A percentile compares a stretch with the other conserved stretches of the same genome.
Evolutionary conservation across 148 eudicot genomes (phyloP).

Genomic region (Simmondsia chinensis): DNA sequence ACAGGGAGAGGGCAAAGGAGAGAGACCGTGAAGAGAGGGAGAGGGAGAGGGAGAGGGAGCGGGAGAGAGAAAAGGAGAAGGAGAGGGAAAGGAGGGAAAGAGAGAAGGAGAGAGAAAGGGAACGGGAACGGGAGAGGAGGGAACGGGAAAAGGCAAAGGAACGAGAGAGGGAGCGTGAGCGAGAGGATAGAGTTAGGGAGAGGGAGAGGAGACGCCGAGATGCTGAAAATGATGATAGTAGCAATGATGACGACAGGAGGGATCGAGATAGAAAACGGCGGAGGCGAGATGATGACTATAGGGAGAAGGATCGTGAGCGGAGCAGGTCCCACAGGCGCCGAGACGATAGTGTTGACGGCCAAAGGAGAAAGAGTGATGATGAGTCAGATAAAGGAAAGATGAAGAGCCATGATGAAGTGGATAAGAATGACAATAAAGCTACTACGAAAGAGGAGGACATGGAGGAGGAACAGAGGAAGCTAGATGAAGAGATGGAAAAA

Average conservation of each 20-base stretch:
- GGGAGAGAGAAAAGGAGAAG: not conserved
- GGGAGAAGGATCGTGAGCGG: conserved; percentile 35
- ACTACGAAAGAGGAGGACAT: conserved; percentile 57
- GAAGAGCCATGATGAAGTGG: conserved; percentile 21
- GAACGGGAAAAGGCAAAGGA: conserved; percentile 1
- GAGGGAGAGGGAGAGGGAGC: conserved; percentile 15
- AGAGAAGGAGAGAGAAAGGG: conserved; percentile 10
- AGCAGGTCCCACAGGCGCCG: conserved; percentile 34
- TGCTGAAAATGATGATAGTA: conserved; percentile 25
- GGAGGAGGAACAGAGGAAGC: conserved; percentile 67
- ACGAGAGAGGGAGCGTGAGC: not conserved
- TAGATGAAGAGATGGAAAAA: conserved; percentile 91
- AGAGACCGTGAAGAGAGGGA: conserved; percentile 12
- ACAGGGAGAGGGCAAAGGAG: conserved; percentile 11
- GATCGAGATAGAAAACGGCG: conserved; percentile 48
- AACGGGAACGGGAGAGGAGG: conserved; percentile 7
- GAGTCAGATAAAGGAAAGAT: conserved; percentile 25
- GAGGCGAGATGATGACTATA: conserved; percentile 42
- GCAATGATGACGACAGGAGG: conserved; percentile 35
- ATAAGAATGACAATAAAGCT: conserved; percentile 13
- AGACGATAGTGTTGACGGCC: conserved; percentile 45
- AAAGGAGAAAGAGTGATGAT: conserved; percentile 32
- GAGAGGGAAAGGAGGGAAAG: conserved; percentile 1
- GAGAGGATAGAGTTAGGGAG: not conserved
- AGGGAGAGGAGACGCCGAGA: conserved; percentile 35